Conservation (phyloP, 164 flowering plant genomes). For the Dillenia suffruticosa region DNA sequence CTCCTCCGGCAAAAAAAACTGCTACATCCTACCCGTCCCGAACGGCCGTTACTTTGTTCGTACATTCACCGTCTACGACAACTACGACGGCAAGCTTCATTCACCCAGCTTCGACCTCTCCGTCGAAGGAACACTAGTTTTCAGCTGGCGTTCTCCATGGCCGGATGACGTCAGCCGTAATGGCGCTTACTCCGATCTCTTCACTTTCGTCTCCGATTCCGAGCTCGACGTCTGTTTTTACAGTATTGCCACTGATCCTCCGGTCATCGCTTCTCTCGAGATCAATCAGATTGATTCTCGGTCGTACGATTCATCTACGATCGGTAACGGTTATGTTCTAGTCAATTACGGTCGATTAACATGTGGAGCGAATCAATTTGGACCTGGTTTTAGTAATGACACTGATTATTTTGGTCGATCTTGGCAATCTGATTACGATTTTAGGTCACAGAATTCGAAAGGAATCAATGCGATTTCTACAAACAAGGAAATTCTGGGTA, state of each 20-base stretch:
- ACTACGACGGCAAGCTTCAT: slow-evolving; percentile 80
- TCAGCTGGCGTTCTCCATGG: slow-evolving; percentile 93
- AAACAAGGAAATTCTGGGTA: slow-evolving; percentile 21
- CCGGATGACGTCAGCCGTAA: slow-evolving; percentile 36
- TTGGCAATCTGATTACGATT: slow-evolving; percentile 68
- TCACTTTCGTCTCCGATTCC: slow-evolving; percentile 49
- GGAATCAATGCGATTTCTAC: slow-evolving; percentile 30
- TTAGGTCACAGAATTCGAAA: slow-evolving; percentile 17
- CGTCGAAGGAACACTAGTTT: slow-evolving; percentile 84
- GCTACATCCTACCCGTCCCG: slow-evolving; percentile 70
- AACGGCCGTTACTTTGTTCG: slow-evolving; percentile 70
- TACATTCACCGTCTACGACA: slow-evolving; percentile 85
- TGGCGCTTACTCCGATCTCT: slow-evolving; percentile 94
- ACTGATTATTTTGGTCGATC: slow-evolving; percentile 76
- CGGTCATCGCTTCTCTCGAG: slow-evolving; percentile 70
- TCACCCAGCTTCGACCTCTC: slow-evolving; percentile 84
- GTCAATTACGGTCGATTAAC: slow-evolving; percentile 85
- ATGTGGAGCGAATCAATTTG: slow-evolving; percentile 62
- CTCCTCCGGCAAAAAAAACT: slow-evolving; percentile 86
- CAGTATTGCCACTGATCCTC: slow-evolving; percentile 92
- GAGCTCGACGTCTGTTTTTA: slow-evolving; percentile 79
- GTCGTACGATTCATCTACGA: slow-evolving; percentile 38
- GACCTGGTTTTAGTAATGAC: slow-evolving; percentile 81
- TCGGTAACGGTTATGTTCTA: slow-evolving; percentile 33
- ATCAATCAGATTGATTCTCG: slow-evolving; percentile 62